phyloP scores from a whole-genome alignment of 2,329 filamentous ascomycete genomes.

The Pseudogymnoascus sp. region DNA sequence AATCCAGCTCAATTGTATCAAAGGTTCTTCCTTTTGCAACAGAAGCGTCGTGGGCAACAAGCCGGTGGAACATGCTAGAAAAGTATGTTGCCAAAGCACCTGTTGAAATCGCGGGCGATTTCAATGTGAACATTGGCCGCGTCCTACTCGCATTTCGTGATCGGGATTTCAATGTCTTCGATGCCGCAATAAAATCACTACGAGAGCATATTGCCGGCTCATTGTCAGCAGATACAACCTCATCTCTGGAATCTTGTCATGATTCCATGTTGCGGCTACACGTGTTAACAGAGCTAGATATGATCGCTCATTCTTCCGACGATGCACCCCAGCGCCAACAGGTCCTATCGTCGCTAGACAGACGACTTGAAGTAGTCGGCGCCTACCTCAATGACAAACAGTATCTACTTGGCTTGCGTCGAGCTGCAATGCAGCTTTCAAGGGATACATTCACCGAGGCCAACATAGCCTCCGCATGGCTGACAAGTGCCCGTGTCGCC shows the following conservation, averaged over 20 bases:
- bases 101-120: conserved; percentile 49
- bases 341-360: conserved; percentile 53
- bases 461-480: conserved; percentile 78
- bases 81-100: conserved; percentile 54
- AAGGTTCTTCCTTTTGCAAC: conserved; percentile 75
- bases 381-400: conserved; percentile 91
- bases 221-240: conserved; percentile 69
- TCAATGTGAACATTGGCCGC: conserved; percentile 74
- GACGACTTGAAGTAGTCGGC: conserved; percentile 81
- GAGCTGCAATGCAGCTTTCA: conserved; percentile 79
- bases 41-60: conserved; percentile 87
- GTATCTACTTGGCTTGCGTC: conserved; percentile 77
- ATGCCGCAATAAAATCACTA: conserved; percentile 53
- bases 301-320: conserved; percentile 51
- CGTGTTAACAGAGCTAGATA: conserved; percentile 78
- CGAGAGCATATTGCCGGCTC: conserved; percentile 65
- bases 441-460: conserved; percentile 60
- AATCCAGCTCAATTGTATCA: conserved; percentile 41
- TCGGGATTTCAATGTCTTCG: conserved; percentile 46
- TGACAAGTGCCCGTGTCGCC: conserved; percentile 76
- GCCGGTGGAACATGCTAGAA: conserved; percentile 70
- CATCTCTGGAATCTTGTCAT: conserved; percentile 77
- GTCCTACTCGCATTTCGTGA: conserved; percentile 55
- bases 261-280: conserved; percentile 82
- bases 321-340: conserved; percentile 36